Evolutionary conservation across 164 flowering plant genomes (phyloP), one percentile per base, ranked within the genome.

Genomic region (Magnolia officinalis): DNA sequence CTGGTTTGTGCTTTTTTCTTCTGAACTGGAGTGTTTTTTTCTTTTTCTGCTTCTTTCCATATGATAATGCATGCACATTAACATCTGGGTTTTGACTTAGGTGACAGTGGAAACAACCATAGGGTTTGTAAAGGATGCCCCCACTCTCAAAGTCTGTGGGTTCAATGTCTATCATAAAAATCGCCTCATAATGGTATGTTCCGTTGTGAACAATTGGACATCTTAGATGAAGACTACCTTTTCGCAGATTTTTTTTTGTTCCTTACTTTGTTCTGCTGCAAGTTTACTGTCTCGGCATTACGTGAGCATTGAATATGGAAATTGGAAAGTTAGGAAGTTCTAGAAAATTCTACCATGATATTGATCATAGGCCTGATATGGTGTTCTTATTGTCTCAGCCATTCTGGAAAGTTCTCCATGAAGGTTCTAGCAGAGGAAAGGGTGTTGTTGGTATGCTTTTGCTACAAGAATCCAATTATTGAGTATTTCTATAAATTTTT

Each of bases 121-220:
- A 76, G 99, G 99, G 68, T 92, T 91, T 81, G 78, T 90, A 14
- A 91, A 94, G 82, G 98, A 92, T 82, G 95, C 93, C 51, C 94
- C 96, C 31, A 26, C 73, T 78, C 84, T 90, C 83, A 45, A 18
- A 77, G 85, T 87, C 77, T 50, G 77, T 76, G 99, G 98, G 68
- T 89, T 90, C 83, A 94, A 94, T 65, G 89, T 96, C 23, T 96
- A 96, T 79, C 98, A 94, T 74, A 96, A 91, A 81, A 94, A 94
- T 85, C 93, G 99, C 59, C 93, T 96, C 59, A 94, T 94, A 84
- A 87, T 87, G 94, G 99, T 94, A 89, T 55, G 87, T 23, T 73
- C 21, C 21, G 49, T 51, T 20, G 10, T 26, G 58, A 68, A 2
- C 24, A 18, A n/a, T 51, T 24, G 13, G 49, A 24, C 23, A 50